Evolutionary conservation across 192 early-diverging fungal genomes (phyloP), one percentile per base, ranked within the genome.

Genomic region (Mortierella hygrophila): DNA sequence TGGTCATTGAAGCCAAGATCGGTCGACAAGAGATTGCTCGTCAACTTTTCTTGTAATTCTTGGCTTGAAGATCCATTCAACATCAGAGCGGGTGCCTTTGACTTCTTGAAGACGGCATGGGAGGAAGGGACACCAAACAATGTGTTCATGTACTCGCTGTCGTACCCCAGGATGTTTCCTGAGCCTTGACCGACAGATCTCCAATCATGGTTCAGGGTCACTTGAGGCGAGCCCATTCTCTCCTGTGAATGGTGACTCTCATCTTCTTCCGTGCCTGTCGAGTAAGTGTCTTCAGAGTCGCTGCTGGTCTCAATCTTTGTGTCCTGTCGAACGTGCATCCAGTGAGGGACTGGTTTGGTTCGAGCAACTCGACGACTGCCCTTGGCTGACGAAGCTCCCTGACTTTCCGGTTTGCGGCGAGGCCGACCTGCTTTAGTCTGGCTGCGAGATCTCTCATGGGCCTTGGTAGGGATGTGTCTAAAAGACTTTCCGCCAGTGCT

Each of bases 121-220:
- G 63, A 32, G 46, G 72, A 35, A 15, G 72, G 6, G 1, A 5
- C 54, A 18, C 74, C 65, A 69, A 72, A 79, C 47, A 69, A 15
- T 7, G 74, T 63, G n/a, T 37, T 47, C 70, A 83, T 47, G 69
- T 47, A 77, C 52, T 85, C 77, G 35, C 55, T 37, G 21, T 49
- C 63, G 42, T 57, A 79, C 20, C 65, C 82, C 20, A 79, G 55
- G 47, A 75, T 63, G 23, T 29, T 72, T 16, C 40, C 21, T 7
- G 73, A 29, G 20, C 63, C 74, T 37, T 68, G 52, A 15, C 15
- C 60, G 16, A 32, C 71, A 46, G 70, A 49, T 13, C 75, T 75
- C 84, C 84, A 86, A 35, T 80, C 78, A 78, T 86, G 79, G 54
- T 81, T 81, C 35, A 86, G 47, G 37, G 77, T 68, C 32, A 86